These are phyloP conservation scores for Phytophthora tubulina DNA, from an alignment of 352 stramenopile species.

Conservation along the genomic window DNA sequence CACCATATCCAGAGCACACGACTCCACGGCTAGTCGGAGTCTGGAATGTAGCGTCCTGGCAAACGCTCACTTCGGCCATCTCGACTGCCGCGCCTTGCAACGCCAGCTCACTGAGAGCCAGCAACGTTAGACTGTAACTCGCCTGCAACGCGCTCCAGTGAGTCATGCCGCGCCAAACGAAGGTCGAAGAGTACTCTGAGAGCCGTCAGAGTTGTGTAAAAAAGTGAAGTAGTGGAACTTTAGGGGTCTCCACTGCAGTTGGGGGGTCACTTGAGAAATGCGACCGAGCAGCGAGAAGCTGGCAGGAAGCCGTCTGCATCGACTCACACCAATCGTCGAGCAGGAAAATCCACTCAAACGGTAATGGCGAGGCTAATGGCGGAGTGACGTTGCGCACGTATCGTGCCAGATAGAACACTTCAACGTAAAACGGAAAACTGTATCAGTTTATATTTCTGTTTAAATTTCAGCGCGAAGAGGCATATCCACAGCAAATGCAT, in stretches of 20 bases:
- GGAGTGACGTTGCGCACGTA: conserved; percentile 14
- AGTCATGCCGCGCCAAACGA: conserved; percentile 20
- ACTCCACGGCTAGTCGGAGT: conserved; percentile 36
- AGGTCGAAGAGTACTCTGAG: conserved; percentile 16
- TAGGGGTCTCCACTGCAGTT: conserved; percentile 18
- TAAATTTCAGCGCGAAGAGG: neutral
- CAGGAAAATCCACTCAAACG: conserved; percentile 29
- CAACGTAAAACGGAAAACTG: conserved; percentile 22
- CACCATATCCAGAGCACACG: conserved; percentile 44
- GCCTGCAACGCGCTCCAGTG: conserved; percentile 10
- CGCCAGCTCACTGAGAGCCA: conserved; percentile 11
- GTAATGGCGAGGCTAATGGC: conserved; percentile 11
- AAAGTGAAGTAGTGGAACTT: conserved; percentile 24
- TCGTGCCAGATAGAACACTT: conserved; percentile 12
- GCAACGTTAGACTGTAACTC: conserved; percentile 13
- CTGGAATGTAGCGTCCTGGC: conserved; percentile 54
- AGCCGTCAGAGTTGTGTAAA: conserved; percentile 5
- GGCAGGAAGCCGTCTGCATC: conserved; percentile 8
- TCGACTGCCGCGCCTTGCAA: conserved; percentile 3
- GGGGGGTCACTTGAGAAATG: conserved; percentile 37
- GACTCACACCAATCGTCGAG: neutral
- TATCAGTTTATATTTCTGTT: neutral
- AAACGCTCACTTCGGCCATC: conserved; percentile 41
- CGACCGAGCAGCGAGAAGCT: conserved; percentile 27
- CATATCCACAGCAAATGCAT: neutral